Conservation (phyloP, 139 green algal species). For the Chlamydomonas sp. region DNA sequence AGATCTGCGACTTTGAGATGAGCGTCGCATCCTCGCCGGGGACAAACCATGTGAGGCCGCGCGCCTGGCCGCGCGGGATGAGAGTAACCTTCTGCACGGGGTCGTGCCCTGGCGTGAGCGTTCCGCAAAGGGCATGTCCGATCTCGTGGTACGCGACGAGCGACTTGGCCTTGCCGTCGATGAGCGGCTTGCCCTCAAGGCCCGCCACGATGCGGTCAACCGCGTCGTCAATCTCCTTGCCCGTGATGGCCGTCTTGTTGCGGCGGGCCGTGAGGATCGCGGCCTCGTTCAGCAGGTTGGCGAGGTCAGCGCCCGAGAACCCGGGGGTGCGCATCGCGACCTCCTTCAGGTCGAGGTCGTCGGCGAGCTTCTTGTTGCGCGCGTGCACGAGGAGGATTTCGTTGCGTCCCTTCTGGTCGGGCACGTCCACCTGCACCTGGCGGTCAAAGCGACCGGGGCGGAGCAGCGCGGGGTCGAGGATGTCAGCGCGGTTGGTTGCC, state of each 20-base stretch:
- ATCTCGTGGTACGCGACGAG: slow-evolving; percentile 86
- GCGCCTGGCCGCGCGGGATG: slow-evolving; percentile 91
- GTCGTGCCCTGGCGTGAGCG: slow-evolving; percentile 91
- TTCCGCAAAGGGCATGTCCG: slow-evolving; percentile 95
- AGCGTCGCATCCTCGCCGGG: slow-evolving; percentile 87
- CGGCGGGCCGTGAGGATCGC: slow-evolving; percentile 93
- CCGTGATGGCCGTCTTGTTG: slow-evolving; percentile 48
- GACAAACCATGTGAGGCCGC: slow-evolving; percentile 97
- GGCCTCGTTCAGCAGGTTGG: slow-evolving; percentile 99
- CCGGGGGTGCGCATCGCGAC: slow-evolving; percentile 90
- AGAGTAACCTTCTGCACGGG: slow-evolving; percentile 99
- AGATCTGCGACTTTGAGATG: slow-evolving; percentile 96
- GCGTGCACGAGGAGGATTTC: slow-evolving; percentile 83
- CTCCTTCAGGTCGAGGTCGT: slow-evolving; percentile 88
- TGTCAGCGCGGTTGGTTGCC: slow-evolving; percentile 98
- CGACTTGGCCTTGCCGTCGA: slow-evolving; percentile 92
- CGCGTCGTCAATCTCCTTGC: slow-evolving; percentile 91
- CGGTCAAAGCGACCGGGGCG: slow-evolving; percentile 97
- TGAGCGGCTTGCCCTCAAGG: slow-evolving; percentile 97
- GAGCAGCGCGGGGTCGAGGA: slow-evolving; percentile 95
- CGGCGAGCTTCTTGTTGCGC: slow-evolving; percentile 94
- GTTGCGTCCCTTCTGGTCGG: slow-evolving; percentile 88
- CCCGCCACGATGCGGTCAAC: slow-evolving; percentile 94
- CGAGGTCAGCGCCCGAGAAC: slow-evolving; percentile 89
- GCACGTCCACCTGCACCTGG: slow-evolving; percentile 87